phyloP scores from a whole-genome alignment of 129 eudicot species.

The Centrapalus pauciflorus region DNA sequence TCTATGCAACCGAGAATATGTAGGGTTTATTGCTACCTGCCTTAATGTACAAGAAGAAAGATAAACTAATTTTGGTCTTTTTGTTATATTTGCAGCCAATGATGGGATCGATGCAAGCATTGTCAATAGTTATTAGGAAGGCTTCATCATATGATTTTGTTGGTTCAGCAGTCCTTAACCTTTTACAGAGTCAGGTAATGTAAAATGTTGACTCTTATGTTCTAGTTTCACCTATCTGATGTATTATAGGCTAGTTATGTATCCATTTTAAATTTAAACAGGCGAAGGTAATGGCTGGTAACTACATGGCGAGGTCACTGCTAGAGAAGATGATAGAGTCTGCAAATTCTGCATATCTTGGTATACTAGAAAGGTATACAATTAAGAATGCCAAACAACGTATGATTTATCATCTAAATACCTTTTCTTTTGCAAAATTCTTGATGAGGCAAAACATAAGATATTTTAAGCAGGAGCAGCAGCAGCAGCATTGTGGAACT shows the following conservation, averaged over 20 bases:
- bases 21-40: not conserved
- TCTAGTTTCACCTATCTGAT: not conserved
- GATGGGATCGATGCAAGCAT: conserved; percentile 91
- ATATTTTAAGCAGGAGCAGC: not conserved
- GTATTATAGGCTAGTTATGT: not conserved
- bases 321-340: conserved; percentile 90
- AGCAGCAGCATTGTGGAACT: not conserved
- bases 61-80: not conserved
- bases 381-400: not conserved
- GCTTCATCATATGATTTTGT: conserved; percentile 55
- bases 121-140: conserved; percentile 66
- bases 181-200: conserved; percentile 85
- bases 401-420: not conserved
- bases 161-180: conserved; percentile 92
- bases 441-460: not conserved
- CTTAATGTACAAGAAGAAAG: not conserved
- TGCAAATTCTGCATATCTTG: conserved; percentile 93
- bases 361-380: conserved; percentile 84
- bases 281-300: conserved; percentile 98
- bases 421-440: not conserved
- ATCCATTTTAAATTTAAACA: conserved; percentile 17
- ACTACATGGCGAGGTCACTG: conserved; percentile 87
- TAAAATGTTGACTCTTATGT: not conserved
- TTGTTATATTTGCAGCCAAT: conserved; percentile 58
- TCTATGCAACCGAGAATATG: not conserved